A percentile compares a stretch with the other conserved stretches of the same genome.
phyloP scores from a whole-genome alignment of 2,329 filamentous ascomycete species.

The Scopulariopsis brevicaulis region DNA sequence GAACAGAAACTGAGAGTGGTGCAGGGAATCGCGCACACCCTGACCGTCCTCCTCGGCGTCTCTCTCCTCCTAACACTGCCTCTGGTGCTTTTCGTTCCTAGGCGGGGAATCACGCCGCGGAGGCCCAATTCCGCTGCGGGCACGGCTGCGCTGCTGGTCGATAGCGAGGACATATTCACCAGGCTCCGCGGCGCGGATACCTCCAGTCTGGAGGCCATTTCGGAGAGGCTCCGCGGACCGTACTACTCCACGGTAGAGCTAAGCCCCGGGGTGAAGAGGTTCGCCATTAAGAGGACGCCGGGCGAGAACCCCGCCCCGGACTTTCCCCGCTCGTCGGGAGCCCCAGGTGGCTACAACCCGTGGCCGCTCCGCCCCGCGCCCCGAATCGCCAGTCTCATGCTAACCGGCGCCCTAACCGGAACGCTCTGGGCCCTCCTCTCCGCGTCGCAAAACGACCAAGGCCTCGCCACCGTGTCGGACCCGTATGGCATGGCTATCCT shows the following conservation, averaged over 20 bases:
- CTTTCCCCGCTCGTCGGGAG: neutral
- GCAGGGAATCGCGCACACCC: conserved; percentile 11
- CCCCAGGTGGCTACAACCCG: conserved; percentile 12
- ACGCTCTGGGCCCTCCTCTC: conserved; percentile 13
- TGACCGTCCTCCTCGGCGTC: conserved; percentile 13
- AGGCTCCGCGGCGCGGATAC: conserved; percentile 13
- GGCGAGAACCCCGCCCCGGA: neutral
- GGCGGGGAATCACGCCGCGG: conserved; percentile 14
- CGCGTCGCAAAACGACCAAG: conserved; percentile 9
- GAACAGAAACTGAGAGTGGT: conserved; percentile 9
- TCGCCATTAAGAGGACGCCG: conserved; percentile 2
- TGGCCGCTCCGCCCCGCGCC: conserved; percentile 12
- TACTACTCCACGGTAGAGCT: conserved; percentile 14
- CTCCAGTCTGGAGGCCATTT: conserved; percentile 11
- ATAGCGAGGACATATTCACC: conserved; percentile 13
- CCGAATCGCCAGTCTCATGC: conserved; percentile 8
- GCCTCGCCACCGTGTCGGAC: conserved; percentile 2
- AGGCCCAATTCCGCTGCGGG: conserved; percentile 16
- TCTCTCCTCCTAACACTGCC: conserved; percentile 10
- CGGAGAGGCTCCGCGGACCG: conserved; percentile 12
- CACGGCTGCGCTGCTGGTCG: conserved; percentile 13
- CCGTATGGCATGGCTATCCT: conserved; percentile 4
- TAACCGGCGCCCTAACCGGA: conserved; percentile 9
- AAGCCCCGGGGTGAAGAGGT: neutral
- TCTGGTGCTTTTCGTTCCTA: conserved; percentile 15